phyloP scores from a whole-genome alignment of 139 green algal genomes.

The Micromonas commoda region DNA sequence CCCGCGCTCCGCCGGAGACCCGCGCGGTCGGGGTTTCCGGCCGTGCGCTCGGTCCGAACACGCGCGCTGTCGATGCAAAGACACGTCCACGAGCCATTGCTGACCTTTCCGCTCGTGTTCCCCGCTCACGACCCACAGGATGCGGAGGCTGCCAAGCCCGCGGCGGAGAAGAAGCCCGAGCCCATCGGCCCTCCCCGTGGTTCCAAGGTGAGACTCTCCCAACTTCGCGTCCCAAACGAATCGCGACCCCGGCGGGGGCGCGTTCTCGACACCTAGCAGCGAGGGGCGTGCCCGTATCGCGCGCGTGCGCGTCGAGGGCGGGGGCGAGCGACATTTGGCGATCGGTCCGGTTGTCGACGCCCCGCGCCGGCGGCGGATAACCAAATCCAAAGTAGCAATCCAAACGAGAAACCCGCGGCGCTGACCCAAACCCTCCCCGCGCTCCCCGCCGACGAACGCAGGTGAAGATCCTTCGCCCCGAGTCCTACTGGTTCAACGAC shows the following conservation, averaged over 20 bases:
- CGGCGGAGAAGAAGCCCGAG: not conserved
- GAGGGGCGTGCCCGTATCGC: not conserved
- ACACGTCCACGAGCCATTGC: too few species aligned
- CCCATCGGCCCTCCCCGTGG: conserved; percentile 22
- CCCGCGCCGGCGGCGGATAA: not conserved
- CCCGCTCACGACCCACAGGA: not conserved
- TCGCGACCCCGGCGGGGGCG: too few species aligned
- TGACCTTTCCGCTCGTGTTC: too few species aligned
- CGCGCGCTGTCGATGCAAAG: too few species aligned
- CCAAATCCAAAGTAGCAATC: too few species aligned
- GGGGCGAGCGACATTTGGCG: not conserved
- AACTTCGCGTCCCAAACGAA: too few species aligned
- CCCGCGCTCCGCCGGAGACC: too few species aligned
- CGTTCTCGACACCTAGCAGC: too few species aligned
- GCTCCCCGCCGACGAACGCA: conserved; percentile 33
- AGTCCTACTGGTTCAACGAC: conserved; percentile 99
- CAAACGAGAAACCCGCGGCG: not conserved
- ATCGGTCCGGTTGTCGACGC: not conserved
- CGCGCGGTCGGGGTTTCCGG: too few species aligned
- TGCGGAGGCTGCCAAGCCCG: not conserved
- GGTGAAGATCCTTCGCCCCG: conserved; percentile 92
- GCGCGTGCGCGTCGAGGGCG: not conserved
- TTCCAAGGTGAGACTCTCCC: too few species aligned
- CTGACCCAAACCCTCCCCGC: too few species aligned
- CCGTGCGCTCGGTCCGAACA: too few species aligned